Percentiles rank a stretch among this genome's conserved stretches.
Evolutionary conservation across 441 rosid species (phyloP).

Genomic region (Geranium incanum): DNA sequence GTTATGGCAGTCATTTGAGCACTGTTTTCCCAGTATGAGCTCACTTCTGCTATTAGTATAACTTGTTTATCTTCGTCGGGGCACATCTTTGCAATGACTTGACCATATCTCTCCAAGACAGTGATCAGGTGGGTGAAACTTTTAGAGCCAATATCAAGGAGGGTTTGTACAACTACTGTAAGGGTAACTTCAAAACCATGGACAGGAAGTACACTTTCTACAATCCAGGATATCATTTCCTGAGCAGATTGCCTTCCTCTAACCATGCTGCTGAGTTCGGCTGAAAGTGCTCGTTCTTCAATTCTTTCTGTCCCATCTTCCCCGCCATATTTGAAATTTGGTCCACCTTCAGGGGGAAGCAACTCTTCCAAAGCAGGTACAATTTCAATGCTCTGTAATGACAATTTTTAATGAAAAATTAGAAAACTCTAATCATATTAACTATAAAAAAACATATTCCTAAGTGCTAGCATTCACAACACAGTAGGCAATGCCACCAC

Average conservation of each 20-base stretch:
- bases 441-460: not conserved
- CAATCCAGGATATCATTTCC: slow-evolving; percentile 77
- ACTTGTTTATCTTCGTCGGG: slow-evolving; percentile 79
- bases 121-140: slow-evolving; percentile 97
- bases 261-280: slow-evolving; percentile 71
- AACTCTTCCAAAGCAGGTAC: slow-evolving; percentile 79
- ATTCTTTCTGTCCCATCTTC: slow-evolving; percentile 70
- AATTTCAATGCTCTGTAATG: slow-evolving; percentile 77
- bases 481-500: not conserved
- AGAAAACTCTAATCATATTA: not conserved
- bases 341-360: slow-evolving; percentile 78
- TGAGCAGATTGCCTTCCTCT: slow-evolving; percentile 74
- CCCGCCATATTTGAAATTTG: slow-evolving; percentile 55
- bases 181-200: slow-evolving; percentile 71
- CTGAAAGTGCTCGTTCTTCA: slow-evolving; percentile 64
- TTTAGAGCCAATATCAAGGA: slow-evolving; percentile 92
- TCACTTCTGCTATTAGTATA: slow-evolving; percentile 71
- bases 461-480: not conserved
- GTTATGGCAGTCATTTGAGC: slow-evolving; percentile 80
- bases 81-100: slow-evolving; percentile 67
- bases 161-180: slow-evolving; percentile 63
- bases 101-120: slow-evolving; percentile 90
- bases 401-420: slow-evolving; percentile 17
- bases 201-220: slow-evolving; percentile 58
- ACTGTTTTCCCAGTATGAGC: slow-evolving; percentile 81